These are phyloP conservation scores for Excoecaria agallocha DNA, from an alignment of 345 rosid genomes.

Conservation along the genomic window DNA sequence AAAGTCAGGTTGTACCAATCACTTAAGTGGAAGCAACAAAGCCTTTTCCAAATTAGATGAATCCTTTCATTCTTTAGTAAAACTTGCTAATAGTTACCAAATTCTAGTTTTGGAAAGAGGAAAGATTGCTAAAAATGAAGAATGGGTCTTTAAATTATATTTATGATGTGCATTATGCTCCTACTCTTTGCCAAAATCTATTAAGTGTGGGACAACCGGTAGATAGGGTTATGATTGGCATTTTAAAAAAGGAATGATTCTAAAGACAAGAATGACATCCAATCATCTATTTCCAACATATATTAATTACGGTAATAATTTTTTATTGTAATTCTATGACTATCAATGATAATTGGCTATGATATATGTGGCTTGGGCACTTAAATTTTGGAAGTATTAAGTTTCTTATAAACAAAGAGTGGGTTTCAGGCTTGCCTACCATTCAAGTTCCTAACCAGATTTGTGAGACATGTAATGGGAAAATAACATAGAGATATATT, in stretches of 20 bases:
- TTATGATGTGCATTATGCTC: not conserved
- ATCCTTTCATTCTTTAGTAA: not conserved
- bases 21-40: not conserved
- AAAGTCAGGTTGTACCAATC: not conserved
- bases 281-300: not conserved
- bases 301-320: no score
- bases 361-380: not conserved
- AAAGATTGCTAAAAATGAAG: not conserved
- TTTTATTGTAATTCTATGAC: no score
- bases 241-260: not conserved
- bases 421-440: no score
- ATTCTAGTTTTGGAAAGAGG: not conserved
- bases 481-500: no score
- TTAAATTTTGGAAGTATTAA: not conserved
- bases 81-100: no score
- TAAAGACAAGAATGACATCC: not conserved
- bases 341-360: not conserved
- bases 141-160: no score
- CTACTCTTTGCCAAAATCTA: not conserved
- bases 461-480: no score
- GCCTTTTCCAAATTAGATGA: not conserved
- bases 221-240: not conserved
- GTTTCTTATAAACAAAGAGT: no score
- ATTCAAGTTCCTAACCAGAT: no score
- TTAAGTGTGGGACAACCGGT: not conserved